Evolutionary conservation across 164 flowering plant species (phyloP).

Genomic region (Nelumbo lutea): DNA sequence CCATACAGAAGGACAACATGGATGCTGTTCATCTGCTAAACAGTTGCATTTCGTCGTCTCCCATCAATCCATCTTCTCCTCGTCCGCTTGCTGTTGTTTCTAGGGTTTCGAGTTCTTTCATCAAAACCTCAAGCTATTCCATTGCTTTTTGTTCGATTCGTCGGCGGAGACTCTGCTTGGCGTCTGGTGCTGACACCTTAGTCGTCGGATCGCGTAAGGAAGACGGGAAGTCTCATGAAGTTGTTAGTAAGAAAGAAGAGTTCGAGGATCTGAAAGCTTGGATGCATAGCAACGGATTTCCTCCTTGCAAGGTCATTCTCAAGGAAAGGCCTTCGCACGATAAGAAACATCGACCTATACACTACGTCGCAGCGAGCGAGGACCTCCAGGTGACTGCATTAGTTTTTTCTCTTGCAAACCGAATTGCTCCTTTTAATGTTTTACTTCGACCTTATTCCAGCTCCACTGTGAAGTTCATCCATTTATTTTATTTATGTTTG

Average conservation of each 20-base stretch:
- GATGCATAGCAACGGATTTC: conserved; percentile 91
- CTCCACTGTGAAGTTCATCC: not conserved
- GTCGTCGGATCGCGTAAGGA: conserved; percentile 40
- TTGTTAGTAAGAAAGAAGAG: conserved; percentile 30
- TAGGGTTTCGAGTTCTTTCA: conserved; percentile 19
- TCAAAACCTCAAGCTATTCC: not conserved
- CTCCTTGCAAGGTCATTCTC: conserved; percentile 78
- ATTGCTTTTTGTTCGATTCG: conserved; percentile 16
- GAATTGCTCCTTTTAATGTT: not conserved
- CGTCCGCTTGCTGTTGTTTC: conserved; percentile 11
- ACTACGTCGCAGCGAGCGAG: conserved; percentile 87
- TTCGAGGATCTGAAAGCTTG: conserved; percentile 71
- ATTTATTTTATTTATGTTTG: conserved; percentile 1
- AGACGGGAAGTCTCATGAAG: conserved; percentile 25
- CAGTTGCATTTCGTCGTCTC: conserved; percentile 20
- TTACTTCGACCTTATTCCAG: not conserved
- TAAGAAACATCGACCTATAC: conserved; percentile 52
- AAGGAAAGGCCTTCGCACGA: conserved; percentile 65
- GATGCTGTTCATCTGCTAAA: conserved; percentile 17
- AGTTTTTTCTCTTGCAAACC: not conserved
- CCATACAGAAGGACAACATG: conserved; percentile 14
- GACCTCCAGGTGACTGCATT: conserved; percentile 62
- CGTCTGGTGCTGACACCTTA: conserved; percentile 56
- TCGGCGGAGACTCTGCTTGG: conserved; percentile 30
- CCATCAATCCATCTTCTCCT: conserved; percentile 21